These are phyloP conservation scores for Acanthamoeba triangularis DNA, from an alignment of 208 protist genomes.

Conservation along the genomic window DNA sequence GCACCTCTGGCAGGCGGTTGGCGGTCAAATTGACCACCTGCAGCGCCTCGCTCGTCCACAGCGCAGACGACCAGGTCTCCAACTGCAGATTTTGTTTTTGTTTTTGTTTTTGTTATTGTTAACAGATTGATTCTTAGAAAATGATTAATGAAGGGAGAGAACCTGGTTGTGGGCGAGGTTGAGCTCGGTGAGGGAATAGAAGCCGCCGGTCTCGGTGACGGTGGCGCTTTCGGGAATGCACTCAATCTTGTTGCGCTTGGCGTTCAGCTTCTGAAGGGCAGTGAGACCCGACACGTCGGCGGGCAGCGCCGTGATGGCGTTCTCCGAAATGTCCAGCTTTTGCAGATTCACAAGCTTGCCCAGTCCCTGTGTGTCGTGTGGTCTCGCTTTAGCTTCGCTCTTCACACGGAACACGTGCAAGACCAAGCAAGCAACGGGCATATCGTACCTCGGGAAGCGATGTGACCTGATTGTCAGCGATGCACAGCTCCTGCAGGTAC, in stretches of 20 bases:
- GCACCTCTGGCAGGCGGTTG: constrained; percentile 29
- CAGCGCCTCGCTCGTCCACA: constrained; percentile 61
- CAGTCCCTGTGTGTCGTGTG: background rate
- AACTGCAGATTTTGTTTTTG: background rate
- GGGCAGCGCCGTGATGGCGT: constrained; percentile 68
- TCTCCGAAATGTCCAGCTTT: constrained; percentile 43
- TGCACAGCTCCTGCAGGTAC: background rate
- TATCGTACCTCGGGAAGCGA: constrained; percentile 4
- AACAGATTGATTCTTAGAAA: background rate
- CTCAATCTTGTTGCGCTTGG: constrained; percentile 36
- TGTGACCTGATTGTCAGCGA: constrained; percentile 26
- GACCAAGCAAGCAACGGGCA: background rate
- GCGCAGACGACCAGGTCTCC: background rate
- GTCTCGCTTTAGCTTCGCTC: too few relatives aligned
- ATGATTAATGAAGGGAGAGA: background rate
- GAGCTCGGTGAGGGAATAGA: constrained; percentile 38
- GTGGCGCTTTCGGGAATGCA: constrained; percentile 42
- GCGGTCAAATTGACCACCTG: constrained; percentile 37
- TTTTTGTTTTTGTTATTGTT: too few relatives aligned
- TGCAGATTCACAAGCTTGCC: constrained; percentile 54
- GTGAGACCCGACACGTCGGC: constrained; percentile 31
- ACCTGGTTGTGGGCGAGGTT: constrained; percentile 61
- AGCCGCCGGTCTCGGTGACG: constrained; percentile 58
- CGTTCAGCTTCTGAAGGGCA: constrained; percentile 28
- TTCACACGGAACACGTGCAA: too few relatives aligned